These are phyloP conservation scores for Daldinia decipiens DNA, from an alignment of 495 filamentous ascomycete genomes.

Conservation along the genomic window DNA sequence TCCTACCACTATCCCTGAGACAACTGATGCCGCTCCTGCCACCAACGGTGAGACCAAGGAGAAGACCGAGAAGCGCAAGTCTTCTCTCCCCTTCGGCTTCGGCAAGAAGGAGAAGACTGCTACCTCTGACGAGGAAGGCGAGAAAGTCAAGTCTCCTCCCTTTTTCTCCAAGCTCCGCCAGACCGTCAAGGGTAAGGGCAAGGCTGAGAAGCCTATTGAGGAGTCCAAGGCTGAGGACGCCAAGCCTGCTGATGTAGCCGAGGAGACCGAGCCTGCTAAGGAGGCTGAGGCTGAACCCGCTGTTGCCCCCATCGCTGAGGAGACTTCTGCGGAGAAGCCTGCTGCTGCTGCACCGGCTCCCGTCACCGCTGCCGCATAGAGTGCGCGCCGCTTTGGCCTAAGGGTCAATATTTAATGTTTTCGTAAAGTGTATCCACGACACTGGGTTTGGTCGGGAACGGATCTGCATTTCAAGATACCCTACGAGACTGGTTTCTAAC, in stretches of 20 bases:
- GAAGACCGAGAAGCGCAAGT: conserved; percentile 68
- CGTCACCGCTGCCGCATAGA: conserved; percentile 62
- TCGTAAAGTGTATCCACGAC: conserved; percentile 49
- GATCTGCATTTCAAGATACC: conserved; percentile 68
- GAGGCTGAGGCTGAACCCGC: conserved; percentile 53
- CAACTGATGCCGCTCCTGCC: conserved; percentile 54
- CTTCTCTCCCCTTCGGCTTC: conserved; percentile 64
- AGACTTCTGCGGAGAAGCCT: conserved; percentile 51
- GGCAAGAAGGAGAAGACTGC: conserved; percentile 62
- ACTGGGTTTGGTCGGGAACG: conserved; percentile 59
- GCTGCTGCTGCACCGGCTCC: conserved; percentile 51
- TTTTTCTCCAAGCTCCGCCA: conserved; percentile 68
- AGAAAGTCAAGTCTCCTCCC: conserved; percentile 64
- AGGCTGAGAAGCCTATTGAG: conserved; percentile 61
- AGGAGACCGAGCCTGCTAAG: conserved; percentile 60
- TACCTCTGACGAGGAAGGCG: conserved; percentile 60
- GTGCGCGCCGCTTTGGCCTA: conserved; percentile 41
- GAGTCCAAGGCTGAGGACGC: conserved; percentile 52
- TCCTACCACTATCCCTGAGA: conserved; percentile 57
- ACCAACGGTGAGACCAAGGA: conserved; percentile 64
- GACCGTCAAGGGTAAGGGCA: conserved; percentile 62
- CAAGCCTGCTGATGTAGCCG: conserved; percentile 63
- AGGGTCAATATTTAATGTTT: conserved; percentile 48
- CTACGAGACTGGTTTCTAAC: conserved; percentile 60
- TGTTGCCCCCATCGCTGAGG: conserved; percentile 47